These are phyloP conservation scores for Punctularia strigosozonata DNA, from an alignment of 768 basidiomycete genomes.

Conservation along the genomic window DNA sequence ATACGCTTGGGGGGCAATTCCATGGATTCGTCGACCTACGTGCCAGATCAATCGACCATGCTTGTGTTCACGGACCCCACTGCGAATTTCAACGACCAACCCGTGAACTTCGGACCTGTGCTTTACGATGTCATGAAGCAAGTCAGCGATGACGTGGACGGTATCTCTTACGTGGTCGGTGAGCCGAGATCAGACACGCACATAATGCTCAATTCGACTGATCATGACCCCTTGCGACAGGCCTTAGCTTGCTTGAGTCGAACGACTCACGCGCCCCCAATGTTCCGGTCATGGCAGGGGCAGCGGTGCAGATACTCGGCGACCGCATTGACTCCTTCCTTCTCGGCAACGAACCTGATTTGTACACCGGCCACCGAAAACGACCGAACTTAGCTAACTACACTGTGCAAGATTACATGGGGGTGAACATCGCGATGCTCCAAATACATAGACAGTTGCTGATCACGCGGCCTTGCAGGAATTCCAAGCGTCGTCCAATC, in stretches of 20 bases:
- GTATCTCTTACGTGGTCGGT: slow-evolving; percentile 23
- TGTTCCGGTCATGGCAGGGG: slow-evolving; percentile 19
- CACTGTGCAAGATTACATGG: slow-evolving; percentile 32
- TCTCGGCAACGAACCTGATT: slow-evolving; percentile 51
- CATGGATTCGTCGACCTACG: slow-evolving; percentile 31
- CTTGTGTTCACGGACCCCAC: slow-evolving; percentile 22
- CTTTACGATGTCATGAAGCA: slow-evolving; percentile 35
- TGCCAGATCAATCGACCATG: slow-evolving; percentile 28
- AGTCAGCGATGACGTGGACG: slow-evolving; percentile 18
- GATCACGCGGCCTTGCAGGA: slow-evolving; percentile 20
- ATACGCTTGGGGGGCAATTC: slow-evolving; percentile 39
- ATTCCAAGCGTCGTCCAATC: slow-evolving; percentile 23
- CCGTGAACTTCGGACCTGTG: slow-evolving; percentile 33
- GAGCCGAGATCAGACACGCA: too few species aligned
- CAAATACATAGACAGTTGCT: background rate
- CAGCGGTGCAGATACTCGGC: slow-evolving; percentile 25
- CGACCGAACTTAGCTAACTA: slow-evolving; percentile 34
- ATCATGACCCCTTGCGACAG: slow-evolving; percentile 13
- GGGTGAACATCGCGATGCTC: slow-evolving; percentile 16
- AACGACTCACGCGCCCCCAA: slow-evolving; percentile 26
- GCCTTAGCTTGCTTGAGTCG: slow-evolving; percentile 29
- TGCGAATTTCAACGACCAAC: slow-evolving; percentile 31
- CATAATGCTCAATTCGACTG: too few species aligned
- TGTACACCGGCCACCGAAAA: slow-evolving; percentile 33
- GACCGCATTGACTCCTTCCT: slow-evolving; percentile 31